Evolutionary conservation across 495 filamentous ascomycete genomes (phyloP).

Genomic region (Xylaria scruposa): DNA sequence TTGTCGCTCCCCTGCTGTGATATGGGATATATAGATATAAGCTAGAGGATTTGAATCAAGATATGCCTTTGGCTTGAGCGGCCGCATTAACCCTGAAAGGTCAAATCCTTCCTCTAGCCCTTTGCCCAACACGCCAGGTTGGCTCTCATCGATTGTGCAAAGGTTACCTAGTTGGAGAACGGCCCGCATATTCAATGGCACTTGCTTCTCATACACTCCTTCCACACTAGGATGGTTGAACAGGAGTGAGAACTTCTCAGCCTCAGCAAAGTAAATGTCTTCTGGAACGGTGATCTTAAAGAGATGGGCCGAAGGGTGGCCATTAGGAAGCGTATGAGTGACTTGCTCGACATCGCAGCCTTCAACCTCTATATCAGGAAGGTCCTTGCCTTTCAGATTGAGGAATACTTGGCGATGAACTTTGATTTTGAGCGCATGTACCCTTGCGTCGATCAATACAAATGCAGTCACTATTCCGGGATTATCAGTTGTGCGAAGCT

Average conservation of each 20-base stretch:
- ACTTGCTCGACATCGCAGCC: slow-evolving; percentile 91
- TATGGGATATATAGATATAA: slow-evolving; percentile 91
- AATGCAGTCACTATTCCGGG: slow-evolving; percentile 89
- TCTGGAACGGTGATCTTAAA: slow-evolving; percentile 93
- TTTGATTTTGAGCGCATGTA: slow-evolving; percentile 85
- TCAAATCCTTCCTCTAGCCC: slow-evolving; percentile 95
- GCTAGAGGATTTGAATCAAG: slow-evolving; percentile 70
- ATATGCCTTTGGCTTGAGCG: slow-evolving; percentile 72
- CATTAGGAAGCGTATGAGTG: slow-evolving; percentile 90
- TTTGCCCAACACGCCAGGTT: slow-evolving; percentile 88
- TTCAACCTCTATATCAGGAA: slow-evolving; percentile 88
- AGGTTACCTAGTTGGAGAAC: slow-evolving; percentile 86
- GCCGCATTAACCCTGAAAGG: slow-evolving; percentile 73
- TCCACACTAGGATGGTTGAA: slow-evolving; percentile 95
- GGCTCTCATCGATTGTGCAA: slow-evolving; percentile 94
- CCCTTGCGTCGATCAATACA: slow-evolving; percentile 90
- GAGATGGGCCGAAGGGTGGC: slow-evolving; percentile 89
- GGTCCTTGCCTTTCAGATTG: slow-evolving; percentile 83
- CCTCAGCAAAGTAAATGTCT: slow-evolving; percentile 81
- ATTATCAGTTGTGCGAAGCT: slow-evolving; percentile 77
- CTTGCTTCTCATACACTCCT: slow-evolving; percentile 93
- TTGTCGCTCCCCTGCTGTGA: slow-evolving; percentile 86
- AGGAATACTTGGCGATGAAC: slow-evolving; percentile 90
- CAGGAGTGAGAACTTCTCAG: slow-evolving; percentile 77
- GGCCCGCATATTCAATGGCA: slow-evolving; percentile 83